These are phyloP conservation scores for Phytophthora crassamura DNA, from an alignment of 352 stramenopile species.

Conservation along the genomic window DNA sequence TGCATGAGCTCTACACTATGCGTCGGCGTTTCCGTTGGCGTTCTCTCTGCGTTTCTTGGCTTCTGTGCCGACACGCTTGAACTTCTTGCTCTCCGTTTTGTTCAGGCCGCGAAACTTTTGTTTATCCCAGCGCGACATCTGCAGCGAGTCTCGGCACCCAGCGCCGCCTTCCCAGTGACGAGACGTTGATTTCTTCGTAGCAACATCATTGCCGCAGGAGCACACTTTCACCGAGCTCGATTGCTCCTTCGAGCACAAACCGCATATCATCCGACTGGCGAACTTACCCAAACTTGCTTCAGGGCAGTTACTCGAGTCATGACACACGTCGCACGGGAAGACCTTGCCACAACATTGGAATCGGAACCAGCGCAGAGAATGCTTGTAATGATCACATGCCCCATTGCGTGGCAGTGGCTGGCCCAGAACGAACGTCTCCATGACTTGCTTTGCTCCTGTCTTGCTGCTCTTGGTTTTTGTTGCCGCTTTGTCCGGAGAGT, in stretches of 20 bases:
- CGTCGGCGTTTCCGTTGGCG: slow-evolving; percentile 21
- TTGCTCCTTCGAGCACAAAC: slow-evolving; percentile 85
- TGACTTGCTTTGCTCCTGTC: slow-evolving; percentile 41
- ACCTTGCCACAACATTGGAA: slow-evolving; percentile 88
- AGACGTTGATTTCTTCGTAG: slow-evolving; percentile 48
- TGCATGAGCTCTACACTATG: slow-evolving; percentile 18
- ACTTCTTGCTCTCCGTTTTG: slow-evolving; percentile 87
- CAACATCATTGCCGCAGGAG: slow-evolving; percentile 76
- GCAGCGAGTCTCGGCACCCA: slow-evolving; percentile 66
- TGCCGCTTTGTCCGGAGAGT: slow-evolving; percentile 4
- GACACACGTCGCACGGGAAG: slow-evolving; percentile 85
- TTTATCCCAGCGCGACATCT: slow-evolving; percentile 73
- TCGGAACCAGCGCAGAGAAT: slow-evolving; percentile 84
- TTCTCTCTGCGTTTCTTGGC: slow-evolving; percentile 51
- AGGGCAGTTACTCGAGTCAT: slow-evolving; percentile 73
- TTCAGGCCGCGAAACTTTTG: slow-evolving; percentile 78
- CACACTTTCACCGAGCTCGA: slow-evolving; percentile 78
- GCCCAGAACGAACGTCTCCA: slow-evolving; percentile 69
- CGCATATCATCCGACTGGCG: slow-evolving; percentile 85
- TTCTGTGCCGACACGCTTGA: slow-evolving; percentile 71
- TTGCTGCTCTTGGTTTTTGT: slow-evolving; percentile 43
- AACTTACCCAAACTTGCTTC: slow-evolving; percentile 79
- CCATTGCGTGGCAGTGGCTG: slow-evolving; percentile 77
- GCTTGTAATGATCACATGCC: slow-evolving; percentile 79
- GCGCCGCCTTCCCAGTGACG: slow-evolving; percentile 81